Evolutionary conservation across 768 basidiomycete genomes (phyloP), one percentile per base, ranked within the genome.

Genomic region (Gymnopilus junonius): DNA sequence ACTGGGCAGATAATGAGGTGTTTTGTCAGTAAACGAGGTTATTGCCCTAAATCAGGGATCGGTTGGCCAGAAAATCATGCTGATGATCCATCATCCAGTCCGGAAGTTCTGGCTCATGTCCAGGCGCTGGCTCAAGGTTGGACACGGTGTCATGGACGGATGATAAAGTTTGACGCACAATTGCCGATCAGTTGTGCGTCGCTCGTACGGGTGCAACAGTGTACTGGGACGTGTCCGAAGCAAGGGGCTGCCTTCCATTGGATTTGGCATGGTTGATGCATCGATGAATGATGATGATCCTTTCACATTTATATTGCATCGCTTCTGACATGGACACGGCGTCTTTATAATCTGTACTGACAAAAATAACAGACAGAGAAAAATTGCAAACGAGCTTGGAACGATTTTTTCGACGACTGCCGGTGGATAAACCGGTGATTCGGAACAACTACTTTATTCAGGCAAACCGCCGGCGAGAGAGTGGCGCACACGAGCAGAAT

Each of bases 401-500:
- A 65, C 83, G 89, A 54, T 93, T 88, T 79, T 91, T 93, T 80
- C 83, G 79, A 67, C 83, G 87, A 54, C 72, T 93, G 69, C 65
- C 84, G 27, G 80, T 89, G 46, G 86, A 90, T 72, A 88, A 90
- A 72, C 87, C 90, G 8, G 87, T 93, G 53, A 74, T 81, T 61
- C 85, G 92, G 55, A 89, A 88, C 76, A 93, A 93, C 74, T 92
- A 88, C 74, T 77, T 77, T 63, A 65, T 80, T 40, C 79, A 82
- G 67, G 67, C 74, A 45, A 64, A 64, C 54, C 51, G 31, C n/a
- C 27, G 23, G 17, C 27, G 37, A 29, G 61, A 61, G 14, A 71
- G 70, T 20, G 63, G 67, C 45, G 63, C 67, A 25, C 37, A 64
- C 17, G 73, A 67, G 15, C 65, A 82, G 23, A 89, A 53, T 29